Percentiles rank a stretch among this genome's conserved stretches.
Conservation (phyloP, 129 eudicot genomes). For the Helianthus tuberosus region DNA sequence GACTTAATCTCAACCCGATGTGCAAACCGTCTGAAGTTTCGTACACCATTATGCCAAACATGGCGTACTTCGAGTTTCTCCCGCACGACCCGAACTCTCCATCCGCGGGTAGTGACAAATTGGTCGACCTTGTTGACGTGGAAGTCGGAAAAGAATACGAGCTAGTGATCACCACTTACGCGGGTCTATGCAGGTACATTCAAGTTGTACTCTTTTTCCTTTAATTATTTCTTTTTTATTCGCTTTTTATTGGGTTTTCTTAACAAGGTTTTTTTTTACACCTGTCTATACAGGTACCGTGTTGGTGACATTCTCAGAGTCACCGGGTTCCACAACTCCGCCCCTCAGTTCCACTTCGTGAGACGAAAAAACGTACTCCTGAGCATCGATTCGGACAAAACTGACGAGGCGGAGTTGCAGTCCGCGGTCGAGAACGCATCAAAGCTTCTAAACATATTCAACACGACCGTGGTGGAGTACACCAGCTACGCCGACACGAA, state of each 20-base stretch:
- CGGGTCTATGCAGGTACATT: constrained; percentile 74
- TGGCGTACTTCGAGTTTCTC: constrained; percentile 94
- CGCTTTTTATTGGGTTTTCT: too few relatives aligned
- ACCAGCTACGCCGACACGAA: constrained; percentile 85
- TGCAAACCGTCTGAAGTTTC: constrained; percentile 82
- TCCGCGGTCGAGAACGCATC: constrained; percentile 79
- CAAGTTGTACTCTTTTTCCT: too few relatives aligned
- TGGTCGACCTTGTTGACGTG: constrained; percentile 77
- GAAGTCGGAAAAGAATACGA: constrained; percentile 92
- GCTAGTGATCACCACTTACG: constrained; percentile 89
- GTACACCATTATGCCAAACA: constrained; percentile 96
- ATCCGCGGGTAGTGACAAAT: constrained; percentile 39
- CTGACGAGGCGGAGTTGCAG: constrained; percentile 92
- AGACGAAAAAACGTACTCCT: constrained; percentile 75
- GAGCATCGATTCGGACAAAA: constrained; percentile 88
- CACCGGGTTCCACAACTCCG: constrained; percentile 93
- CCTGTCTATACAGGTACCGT: constrained; percentile 79
- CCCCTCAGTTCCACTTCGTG: constrained; percentile 91
- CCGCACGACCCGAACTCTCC: constrained; percentile 56
- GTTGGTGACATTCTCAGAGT: constrained; percentile 95
- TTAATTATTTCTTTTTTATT: too few relatives aligned
- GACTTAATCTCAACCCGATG: constrained; percentile 94
- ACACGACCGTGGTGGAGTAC: constrained; percentile 79
- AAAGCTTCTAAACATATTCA: constrained; percentile 33
- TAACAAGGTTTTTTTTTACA: constrained; percentile 28